These are phyloP conservation scores for Daldinia loculata DNA, from an alignment of 495 filamentous ascomycete genomes.

Conservation along the genomic window DNA sequence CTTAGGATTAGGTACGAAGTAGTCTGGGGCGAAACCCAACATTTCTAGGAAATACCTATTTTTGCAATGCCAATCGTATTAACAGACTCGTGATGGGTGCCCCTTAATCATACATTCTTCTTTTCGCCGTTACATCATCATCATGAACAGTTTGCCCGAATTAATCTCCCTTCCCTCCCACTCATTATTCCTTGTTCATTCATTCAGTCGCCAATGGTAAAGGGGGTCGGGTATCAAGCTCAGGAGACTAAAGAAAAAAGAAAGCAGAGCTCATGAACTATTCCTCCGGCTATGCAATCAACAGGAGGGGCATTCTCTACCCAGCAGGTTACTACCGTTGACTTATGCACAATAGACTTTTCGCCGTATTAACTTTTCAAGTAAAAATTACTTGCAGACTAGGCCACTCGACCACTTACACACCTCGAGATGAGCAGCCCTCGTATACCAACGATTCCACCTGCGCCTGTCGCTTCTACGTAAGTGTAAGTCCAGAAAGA, in stretches of 20 bases:
- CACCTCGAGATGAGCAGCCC: conserved; percentile 6
- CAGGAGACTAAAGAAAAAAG: conserved; percentile 9
- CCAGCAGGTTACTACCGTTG: conserved; percentile 13
- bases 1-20: background rate
- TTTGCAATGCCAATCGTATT: conserved; percentile 25
- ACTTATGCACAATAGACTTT: conserved; percentile 21
- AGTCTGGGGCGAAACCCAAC: background rate
- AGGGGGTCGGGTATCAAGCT: conserved; percentile 31
- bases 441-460: background rate
- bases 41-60: background rate
- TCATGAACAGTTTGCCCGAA: conserved; percentile 8
- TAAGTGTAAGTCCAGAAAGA: background rate
- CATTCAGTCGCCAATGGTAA: conserved; percentile 8
- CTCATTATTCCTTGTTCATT: conserved; percentile 20
- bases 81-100: conserved; percentile 29
- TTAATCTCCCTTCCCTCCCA: conserved; percentile 1
- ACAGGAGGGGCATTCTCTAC: conserved; percentile 19
- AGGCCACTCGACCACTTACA: conserved; percentile 3
- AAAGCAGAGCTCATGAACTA: conserved; percentile 16
- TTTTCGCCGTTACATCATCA: conserved; percentile 5
- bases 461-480: background rate
- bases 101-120: conserved; percentile 30
- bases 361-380: conserved; percentile 5
- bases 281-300: conserved; percentile 39
- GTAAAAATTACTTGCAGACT: conserved; percentile 19